These are phyloP conservation scores for Trifolium subterraneum DNA, from an alignment of 306 rosid genomes.

Conservation along the genomic window DNA sequence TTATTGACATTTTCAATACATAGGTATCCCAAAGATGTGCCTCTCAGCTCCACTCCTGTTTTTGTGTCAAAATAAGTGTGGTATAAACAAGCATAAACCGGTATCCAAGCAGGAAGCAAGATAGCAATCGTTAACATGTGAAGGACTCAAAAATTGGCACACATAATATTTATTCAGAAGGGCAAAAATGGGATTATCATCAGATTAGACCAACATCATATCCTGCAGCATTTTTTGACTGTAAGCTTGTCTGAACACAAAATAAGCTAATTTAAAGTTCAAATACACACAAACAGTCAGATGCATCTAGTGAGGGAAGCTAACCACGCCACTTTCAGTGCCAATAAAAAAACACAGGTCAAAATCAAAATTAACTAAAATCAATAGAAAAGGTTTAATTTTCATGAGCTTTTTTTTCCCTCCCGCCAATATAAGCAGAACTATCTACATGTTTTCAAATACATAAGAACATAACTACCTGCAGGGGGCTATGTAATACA, in stretches of 20 bases:
- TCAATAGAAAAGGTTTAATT: not conserved
- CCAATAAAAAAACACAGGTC: not conserved
- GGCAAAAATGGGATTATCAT: slow-evolving; percentile 6
- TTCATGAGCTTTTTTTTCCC: not conserved
- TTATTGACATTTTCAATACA: slow-evolving; percentile 17
- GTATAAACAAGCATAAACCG: slow-evolving; percentile 29
- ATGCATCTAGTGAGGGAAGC: slow-evolving; percentile 7
- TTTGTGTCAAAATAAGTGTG: slow-evolving; percentile 2
- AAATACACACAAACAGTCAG: not conserved
- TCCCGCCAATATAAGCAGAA: not conserved
- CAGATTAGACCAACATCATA: not conserved
- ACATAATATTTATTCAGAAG: not conserved
- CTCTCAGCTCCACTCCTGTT: slow-evolving; percentile 17
- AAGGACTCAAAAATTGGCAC: slow-evolving; percentile 27
- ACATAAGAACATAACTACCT: slow-evolving; percentile 61
- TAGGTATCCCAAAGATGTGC: slow-evolving; percentile 21
- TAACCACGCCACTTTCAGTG: slow-evolving; percentile 16
- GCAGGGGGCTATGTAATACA: slow-evolving; percentile 99
- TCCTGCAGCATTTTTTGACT: slow-evolving; percentile 21
- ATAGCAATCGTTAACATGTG: slow-evolving; percentile 22
- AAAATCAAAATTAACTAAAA: slow-evolving; percentile 32
- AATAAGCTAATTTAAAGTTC: slow-evolving; percentile 30
- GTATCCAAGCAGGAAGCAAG: slow-evolving; percentile 29
- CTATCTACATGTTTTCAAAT: slow-evolving; percentile 17
- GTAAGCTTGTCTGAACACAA: slow-evolving; percentile 21